phyloP scores from a whole-genome alignment of 192 early-diverging fungal genomes.

The Oehlia diaphana region DNA sequence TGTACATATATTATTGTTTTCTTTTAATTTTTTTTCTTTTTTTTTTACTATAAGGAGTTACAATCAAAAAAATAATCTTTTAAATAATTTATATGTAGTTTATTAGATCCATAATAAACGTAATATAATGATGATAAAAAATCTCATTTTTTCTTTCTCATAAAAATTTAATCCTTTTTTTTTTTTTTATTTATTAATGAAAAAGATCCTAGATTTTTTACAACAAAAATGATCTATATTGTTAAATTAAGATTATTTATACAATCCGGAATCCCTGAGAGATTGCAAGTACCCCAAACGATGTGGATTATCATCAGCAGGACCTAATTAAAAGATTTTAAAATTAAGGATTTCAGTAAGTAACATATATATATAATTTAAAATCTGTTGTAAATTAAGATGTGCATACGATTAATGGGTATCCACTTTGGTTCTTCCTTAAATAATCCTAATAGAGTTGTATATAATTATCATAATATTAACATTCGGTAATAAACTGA shows the following conservation, averaged over 20 bases:
- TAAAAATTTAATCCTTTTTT: no score
- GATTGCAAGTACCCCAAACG: slow-evolving; percentile 51
- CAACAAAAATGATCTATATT: not conserved
- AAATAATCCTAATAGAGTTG: slow-evolving; percentile 47
- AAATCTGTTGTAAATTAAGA: not conserved
- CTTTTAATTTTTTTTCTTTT: no score
- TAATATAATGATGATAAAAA: no score
- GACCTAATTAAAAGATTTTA: slow-evolving; percentile 25
- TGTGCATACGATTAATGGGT: slow-evolving; percentile 65
- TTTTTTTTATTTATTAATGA: no score
- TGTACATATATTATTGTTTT: no score
- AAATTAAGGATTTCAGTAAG: not conserved
- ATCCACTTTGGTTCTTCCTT: slow-evolving; percentile 85
- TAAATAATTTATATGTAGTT: no score
- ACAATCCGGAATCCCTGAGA: slow-evolving; percentile 12
- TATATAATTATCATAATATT: not conserved
- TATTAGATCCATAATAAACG: no score
- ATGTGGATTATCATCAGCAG: slow-evolving; percentile 60
- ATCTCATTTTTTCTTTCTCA: no score
- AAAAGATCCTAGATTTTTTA: no score
- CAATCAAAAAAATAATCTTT: no score
- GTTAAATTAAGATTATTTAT: not conserved
- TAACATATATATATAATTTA: not conserved
- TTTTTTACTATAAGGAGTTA: no score
- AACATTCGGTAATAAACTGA: not conserved